Base-by-base conservation (phyloP, 345 rosid species). In the Rubroshorea leprosula region DNA sequence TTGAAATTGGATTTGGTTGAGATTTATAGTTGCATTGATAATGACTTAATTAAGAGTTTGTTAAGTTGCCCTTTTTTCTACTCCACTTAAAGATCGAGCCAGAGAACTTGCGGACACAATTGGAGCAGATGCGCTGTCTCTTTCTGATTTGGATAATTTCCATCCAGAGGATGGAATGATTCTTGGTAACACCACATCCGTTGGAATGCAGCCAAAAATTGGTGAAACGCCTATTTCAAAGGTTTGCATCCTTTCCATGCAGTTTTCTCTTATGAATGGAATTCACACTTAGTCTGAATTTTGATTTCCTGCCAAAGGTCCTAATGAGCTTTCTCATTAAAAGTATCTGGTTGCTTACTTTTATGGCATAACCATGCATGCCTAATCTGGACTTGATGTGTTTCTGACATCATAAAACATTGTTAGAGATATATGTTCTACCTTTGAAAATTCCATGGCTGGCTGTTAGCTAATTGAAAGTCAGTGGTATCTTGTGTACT, bases 181-280 rank as follows among this genome's bases (percentile, higher is more conserved):
- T 68, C 80, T 93, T 61, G 91, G 89, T 14, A 89, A 93, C 73
- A 74, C 97, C 55, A 89, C 99, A 19, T 85, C 96, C 21, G 80
- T 89, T 38, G 96, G 99, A 62, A 93, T 89, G 99, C 91, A 85
- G 52, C 99, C 97, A 46, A 86, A 89, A 61, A 67, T 80, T 20
- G 78, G 80, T 8, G 91, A 86, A 71, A 89, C 99, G 22, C 99
- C 99, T 13, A 22, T 87, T 63, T 66, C 94, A 41, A 89, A 89
- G 96, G 97, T 89, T 67, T 54, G 55, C 52, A 54, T 51, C 53
- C 47, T 35, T 13, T 35, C 41, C 12, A 2, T 35, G n/a, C n/a
- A n/a, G n/a, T n/a, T n/a, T n/a, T n/a, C n/a, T n/a, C n/a, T n/a
- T n/a, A n/a, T n/a, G n/a, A n/a, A n/a, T n/a, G n/a, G n/a, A n/a